phyloP scores from a whole-genome alignment of 805 yeast species.

The Suhomyces emberorum region DNA sequence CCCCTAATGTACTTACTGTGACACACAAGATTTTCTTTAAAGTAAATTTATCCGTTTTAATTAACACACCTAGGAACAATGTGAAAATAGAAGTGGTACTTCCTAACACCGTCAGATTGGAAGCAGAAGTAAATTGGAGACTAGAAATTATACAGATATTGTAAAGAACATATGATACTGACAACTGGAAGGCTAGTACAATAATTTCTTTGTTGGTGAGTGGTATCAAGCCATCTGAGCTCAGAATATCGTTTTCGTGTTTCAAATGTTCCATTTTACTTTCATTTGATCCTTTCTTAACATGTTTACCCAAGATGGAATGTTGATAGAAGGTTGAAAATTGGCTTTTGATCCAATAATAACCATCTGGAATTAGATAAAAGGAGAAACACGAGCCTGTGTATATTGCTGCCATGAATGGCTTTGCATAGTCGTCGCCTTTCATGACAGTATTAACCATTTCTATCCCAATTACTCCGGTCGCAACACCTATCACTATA shows the following conservation, averaged over 20 bases:
- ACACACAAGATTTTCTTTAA: constrained; percentile 42
- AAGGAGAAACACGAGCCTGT: constrained; percentile 47
- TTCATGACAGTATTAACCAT: constrained; percentile 48
- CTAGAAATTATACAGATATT: constrained; percentile 41
- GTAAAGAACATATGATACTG: constrained; percentile 41
- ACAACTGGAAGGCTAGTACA: constrained; percentile 35
- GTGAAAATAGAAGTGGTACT: constrained; percentile 53
- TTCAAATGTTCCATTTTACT: neutral
- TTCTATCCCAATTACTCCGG: constrained; percentile 51
- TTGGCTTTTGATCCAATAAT: neutral
- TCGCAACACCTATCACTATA: constrained; percentile 38
- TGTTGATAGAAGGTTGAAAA: neutral
- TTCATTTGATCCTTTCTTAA: neutral
- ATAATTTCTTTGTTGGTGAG: constrained; percentile 29
- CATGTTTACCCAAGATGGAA: neutral
- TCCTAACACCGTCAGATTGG: constrained; percentile 50
- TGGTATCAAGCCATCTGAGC: constrained; percentile 12
- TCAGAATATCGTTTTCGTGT: too few species aligned
- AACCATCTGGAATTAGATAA: constrained; percentile 41
- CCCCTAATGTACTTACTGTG: constrained; percentile 44
- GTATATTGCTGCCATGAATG: constrained; percentile 44
- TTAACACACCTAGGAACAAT: constrained; percentile 39
- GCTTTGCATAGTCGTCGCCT: constrained; percentile 46
- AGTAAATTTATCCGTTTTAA: constrained; percentile 42
- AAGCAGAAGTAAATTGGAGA: constrained; percentile 49